Evolutionary conservation across 1,284 basidiomycete species (phyloP), one percentile per base, ranked within the genome.

Genomic region (Porodaedalea pini): DNA sequence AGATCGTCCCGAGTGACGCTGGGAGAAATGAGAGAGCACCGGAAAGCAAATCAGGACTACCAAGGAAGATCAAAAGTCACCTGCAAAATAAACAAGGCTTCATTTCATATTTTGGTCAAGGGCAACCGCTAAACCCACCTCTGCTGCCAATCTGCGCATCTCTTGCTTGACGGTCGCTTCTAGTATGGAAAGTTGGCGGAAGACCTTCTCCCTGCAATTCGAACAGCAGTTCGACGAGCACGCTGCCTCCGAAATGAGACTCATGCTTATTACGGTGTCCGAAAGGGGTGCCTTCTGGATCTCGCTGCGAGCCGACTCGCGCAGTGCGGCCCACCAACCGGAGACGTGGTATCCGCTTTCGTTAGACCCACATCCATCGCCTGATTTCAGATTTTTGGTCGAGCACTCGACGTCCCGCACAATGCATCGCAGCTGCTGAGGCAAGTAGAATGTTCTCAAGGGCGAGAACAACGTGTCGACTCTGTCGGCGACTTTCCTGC

Each of bases 381-480:
- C 15, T 2, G 48, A 48, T 45, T 47, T 47, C 5, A 34, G 4
- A n/a, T 51, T 15, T 41, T 11, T 43, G 6, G 15, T 21, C 11
- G 48, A 31, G 37, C 55, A 57, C 25, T 57, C 55, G 21, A 57
- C 13, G 6, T 51, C 49, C 13, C 49, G 56, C 10, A 51, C 15
- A 15, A 51, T 19, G 23, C 27, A 44, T 8, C 25, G 37, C 29
- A 34, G 23, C 10, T 25, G n/a, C 13, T 21, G n/a, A 15, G 21
- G 23, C 5, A 51, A 10, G 13, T n/a, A 11, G 31, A 7, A 27
- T 10, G 21, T 43, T 34, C 8, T 31, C 3, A 56, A 3, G n/a
- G 56, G 56, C 3, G 39, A 21, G 57, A 58, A 54, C 8, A 58
- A 17, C 8, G n/a, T 7, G 23, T 53, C 57, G 25, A 58, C 13